Conservation (phyloP, 148 eudicot genomes). For the Hydrangea macrophylla region DNA sequence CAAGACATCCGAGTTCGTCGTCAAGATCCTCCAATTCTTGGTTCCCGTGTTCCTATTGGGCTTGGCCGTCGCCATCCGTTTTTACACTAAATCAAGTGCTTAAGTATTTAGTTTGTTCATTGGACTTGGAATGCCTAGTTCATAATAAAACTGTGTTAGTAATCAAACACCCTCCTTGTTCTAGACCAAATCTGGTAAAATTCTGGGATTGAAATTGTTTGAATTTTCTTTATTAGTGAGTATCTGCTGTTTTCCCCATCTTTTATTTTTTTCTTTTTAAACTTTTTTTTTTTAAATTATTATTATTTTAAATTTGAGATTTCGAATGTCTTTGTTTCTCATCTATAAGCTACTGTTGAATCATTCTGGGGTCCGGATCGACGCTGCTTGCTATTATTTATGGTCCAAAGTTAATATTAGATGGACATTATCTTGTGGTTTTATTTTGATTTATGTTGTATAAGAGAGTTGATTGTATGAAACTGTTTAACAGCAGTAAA, state of each 20-base stretch:
- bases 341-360: too few relatives aligned
- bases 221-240: background rate
- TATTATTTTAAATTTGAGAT: too few relatives aligned
- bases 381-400: too few relatives aligned
- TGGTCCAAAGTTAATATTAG: too few relatives aligned
- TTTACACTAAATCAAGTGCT: constrained; percentile 67
- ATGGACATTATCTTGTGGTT: too few relatives aligned
- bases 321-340: too few relatives aligned
- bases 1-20: constrained; percentile 60
- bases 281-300: too few relatives aligned
- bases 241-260: background rate
- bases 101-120: constrained; percentile 11
- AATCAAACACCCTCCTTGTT: background rate
- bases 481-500: too few relatives aligned
- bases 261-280: background rate
- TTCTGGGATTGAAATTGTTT: background rate
- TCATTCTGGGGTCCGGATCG: too few relatives aligned
- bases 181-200: background rate
- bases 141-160: constrained; percentile 4
- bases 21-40: constrained; percentile 84
- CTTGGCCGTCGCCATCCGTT: constrained; percentile 66
- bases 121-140: background rate
- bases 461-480: too few relatives aligned
- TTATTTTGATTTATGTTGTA: too few relatives aligned
- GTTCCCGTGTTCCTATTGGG: constrained; percentile 74